Evolutionary conservation across 345 rosid genomes (phyloP).

Genomic region (Linum usitatissimum): DNA sequence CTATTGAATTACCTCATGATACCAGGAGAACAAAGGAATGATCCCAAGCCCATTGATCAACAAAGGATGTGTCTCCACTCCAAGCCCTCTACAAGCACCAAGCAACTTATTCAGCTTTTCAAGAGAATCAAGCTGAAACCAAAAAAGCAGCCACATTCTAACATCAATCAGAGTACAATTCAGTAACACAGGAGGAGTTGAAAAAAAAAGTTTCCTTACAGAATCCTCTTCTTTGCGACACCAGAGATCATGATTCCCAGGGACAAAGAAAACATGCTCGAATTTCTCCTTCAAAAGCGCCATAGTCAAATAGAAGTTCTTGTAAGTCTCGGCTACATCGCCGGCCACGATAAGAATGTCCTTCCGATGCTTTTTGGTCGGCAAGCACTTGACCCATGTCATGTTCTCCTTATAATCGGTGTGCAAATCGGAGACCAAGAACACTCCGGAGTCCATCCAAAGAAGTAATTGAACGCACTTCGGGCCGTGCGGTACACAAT

Average conservation of each 20-base stretch:
- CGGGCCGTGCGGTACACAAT: constrained; percentile 22
- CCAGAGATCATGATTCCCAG: constrained; percentile 66
- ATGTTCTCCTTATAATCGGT: constrained; percentile 53
- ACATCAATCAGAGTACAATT: constrained; percentile 8
- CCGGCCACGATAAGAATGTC: constrained; percentile 54
- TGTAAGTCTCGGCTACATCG: constrained; percentile 49
- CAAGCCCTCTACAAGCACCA: constrained; percentile 43
- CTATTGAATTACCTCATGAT: constrained; percentile 43
- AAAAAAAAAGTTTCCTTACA: constrained; percentile 20
- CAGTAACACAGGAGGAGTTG: background rate
- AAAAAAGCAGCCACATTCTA: constrained; percentile 1
- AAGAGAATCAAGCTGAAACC: constrained; percentile 43
- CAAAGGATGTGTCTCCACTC: constrained; percentile 42
- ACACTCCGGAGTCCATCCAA: constrained; percentile 32
- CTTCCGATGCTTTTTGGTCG: constrained; percentile 21
- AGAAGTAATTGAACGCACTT: constrained; percentile 12
- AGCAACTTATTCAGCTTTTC: constrained; percentile 56
- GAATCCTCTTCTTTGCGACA: constrained; percentile 30
- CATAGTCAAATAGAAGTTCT: constrained; percentile 40
- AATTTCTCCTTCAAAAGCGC: constrained; percentile 48
- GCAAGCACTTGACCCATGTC: constrained; percentile 44
- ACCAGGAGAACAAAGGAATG: constrained; percentile 57
- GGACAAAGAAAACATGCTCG: constrained; percentile 39
- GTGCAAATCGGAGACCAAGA: constrained; percentile 49
- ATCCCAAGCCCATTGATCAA: constrained; percentile 38